Base-by-base conservation (phyloP, 73 alveolate species). In the Paramecium bursaria region DNA sequence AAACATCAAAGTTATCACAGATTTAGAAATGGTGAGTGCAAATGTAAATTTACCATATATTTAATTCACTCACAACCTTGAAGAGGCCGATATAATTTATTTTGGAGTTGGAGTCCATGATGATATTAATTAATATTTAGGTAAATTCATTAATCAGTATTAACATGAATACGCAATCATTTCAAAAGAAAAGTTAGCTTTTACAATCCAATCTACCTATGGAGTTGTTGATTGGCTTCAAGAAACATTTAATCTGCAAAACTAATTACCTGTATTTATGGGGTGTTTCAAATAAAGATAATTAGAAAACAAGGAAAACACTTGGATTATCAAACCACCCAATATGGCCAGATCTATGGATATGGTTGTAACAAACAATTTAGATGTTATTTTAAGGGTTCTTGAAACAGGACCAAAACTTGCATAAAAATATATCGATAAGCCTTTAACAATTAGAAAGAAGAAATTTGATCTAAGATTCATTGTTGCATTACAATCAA, bases 381-480 rank as follows among this genome's bases (percentile, higher is more conserved):
- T 95, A 23, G 98, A 96, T 76, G 88, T 87, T 74, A 91, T 95
- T 21, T 51, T 95, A 67, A 85, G 99, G 46, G 48, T 80, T 47
- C 75, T 93, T 23, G 99, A 96, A 75, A 95, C 99, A 19, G 98
- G 98, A n/a, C 99, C 99, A 2, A 92, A 95, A 87, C 85, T 96
- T 14, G 95, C 96, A 21, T 91, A 96, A 74, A 96, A 95, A 75
- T 96, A 96, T 74, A 77, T 95, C 74, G 73, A 85, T 42, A 79
- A 88, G n/a, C 98, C 99, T 15, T 53, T 91, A 3, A 48, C 85
- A 9, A 73, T 89, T 50, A 79, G 91, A 51, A 88, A 87, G 22
- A 92, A 87, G 73, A 96, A 96, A 86, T 86, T 94, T 48, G 99
- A 96, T 82, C 57, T 96, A 75, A 86, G 99, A 77, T 95, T 92